Conservation (phyloP, 352 stramenopile species). For the Stephanocyclus meneghinianus region DNA sequence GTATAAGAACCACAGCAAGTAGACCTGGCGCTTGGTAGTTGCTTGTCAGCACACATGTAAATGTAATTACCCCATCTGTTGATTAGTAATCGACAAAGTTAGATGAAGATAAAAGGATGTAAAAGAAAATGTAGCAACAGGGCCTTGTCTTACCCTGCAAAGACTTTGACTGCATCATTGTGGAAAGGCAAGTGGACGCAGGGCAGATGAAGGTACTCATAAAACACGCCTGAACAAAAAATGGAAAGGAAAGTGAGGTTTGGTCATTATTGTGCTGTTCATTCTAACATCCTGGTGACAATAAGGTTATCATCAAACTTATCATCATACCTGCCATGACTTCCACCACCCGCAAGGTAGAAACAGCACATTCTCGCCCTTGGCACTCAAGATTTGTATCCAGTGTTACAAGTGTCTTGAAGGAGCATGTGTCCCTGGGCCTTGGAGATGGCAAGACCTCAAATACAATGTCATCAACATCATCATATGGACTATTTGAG, state of each 20-base stretch:
- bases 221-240: conserved; percentile 27
- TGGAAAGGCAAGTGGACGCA: conserved; percentile 56
- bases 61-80: conserved; percentile 2
- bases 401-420: conserved; percentile 34
- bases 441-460: conserved; percentile 34
- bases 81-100: not conserved
- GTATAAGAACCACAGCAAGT: conserved; percentile 58
- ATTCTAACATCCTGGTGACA: too few relatives aligned
- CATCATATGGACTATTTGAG: conserved; percentile 23
- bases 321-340: conserved; percentile 31
- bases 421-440: conserved; percentile 46
- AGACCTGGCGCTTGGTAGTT: conserved; percentile 32
- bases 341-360: conserved; percentile 42
- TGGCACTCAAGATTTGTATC: conserved; percentile 47
- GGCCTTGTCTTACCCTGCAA: conserved; percentile 27
- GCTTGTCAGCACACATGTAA: conserved; percentile 50
- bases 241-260: too few relatives aligned
- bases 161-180: conserved; percentile 36
- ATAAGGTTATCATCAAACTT: too few relatives aligned
- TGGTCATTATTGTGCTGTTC: too few relatives aligned
- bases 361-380: conserved; percentile 59
- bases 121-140: too few relatives aligned
- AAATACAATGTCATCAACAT: conserved; percentile 47
- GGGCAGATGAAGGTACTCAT: conserved; percentile 43
- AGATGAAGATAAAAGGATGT: too few relatives aligned